phyloP scores from a whole-genome alignment of 2,329 filamentous ascomycete species.

The Sclerotiophoma versabilis region DNA sequence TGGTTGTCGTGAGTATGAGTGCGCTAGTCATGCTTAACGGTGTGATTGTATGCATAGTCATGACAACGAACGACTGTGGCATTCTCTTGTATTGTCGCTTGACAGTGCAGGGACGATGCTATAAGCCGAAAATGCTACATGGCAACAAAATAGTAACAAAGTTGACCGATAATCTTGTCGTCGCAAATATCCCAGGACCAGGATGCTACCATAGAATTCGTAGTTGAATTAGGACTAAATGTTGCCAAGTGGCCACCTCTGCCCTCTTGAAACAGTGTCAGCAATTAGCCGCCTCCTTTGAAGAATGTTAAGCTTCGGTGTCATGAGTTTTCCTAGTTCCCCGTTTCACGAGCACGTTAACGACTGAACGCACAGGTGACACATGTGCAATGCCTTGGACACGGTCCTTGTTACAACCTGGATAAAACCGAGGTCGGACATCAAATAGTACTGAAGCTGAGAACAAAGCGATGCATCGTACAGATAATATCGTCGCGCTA shows the following conservation, averaged over 20 bases:
- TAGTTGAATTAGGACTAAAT: too few relatives aligned
- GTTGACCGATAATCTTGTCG: neutral
- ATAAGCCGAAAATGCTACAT: neutral
- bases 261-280: too few relatives aligned
- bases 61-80: neutral
- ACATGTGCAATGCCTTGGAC: neutral
- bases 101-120: neutral
- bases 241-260: too few relatives aligned
- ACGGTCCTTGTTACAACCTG: neutral
- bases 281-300: too few relatives aligned
- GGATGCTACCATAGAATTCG: too few relatives aligned
- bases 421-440: neutral
- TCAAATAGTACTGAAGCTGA: neutral
- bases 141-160: neutral
- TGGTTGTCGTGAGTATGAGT: neutral
- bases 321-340: neutral
- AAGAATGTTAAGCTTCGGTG: neutral
- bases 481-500: too few relatives aligned
- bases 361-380: slow-evolving; percentile 23
- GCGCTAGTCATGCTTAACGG: neutral
- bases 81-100: neutral
- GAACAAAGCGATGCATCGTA: neutral
- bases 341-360: slow-evolving; percentile 25
- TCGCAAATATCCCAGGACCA: too few relatives aligned
- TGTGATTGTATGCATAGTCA: neutral